Evolutionary conservation across 257 asterid species (phyloP).

Genomic region (Forsythia suspensa): DNA sequence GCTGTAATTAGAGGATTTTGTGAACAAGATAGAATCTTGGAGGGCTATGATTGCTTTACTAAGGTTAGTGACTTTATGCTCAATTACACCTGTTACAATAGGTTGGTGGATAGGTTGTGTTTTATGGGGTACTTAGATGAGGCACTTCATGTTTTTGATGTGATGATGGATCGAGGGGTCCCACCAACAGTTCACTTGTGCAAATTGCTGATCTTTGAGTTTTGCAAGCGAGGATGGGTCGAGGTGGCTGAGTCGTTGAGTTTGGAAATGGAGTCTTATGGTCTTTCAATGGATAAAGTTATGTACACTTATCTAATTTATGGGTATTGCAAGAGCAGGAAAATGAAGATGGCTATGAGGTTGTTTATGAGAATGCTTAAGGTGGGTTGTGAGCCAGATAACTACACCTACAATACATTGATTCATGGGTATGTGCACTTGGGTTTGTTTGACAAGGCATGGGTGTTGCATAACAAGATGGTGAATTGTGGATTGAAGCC

Average conservation of each 20-base stretch:
- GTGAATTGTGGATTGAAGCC: constrained; percentile 48
- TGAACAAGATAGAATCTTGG: constrained; percentile 35
- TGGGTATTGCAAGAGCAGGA: constrained; percentile 48
- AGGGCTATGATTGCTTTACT: constrained; percentile 46
- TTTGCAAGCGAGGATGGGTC: constrained; percentile 49
- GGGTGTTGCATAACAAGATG: constrained; percentile 47
- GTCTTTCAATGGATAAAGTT: constrained; percentile 48
- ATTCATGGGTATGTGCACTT: constrained; percentile 50
- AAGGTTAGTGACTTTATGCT: constrained; percentile 28
- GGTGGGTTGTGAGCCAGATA: constrained; percentile 53
- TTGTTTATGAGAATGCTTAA: constrained; percentile 57
- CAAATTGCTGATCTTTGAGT: constrained; percentile 44
- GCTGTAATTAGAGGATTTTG: constrained; percentile 40
- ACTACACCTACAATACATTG: constrained; percentile 50
- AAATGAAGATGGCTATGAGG: constrained; percentile 67
- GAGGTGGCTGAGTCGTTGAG: constrained; percentile 58
- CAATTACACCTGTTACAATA: constrained; percentile 43
- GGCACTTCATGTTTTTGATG: constrained; percentile 45
- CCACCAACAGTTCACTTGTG: constrained; percentile 47
- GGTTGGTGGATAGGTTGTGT: constrained; percentile 47
- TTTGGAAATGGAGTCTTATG: constrained; percentile 45
- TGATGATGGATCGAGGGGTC: constrained; percentile 40
- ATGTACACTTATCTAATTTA: constrained; percentile 56
- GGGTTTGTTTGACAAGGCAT: constrained; percentile 46
- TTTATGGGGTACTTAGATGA: constrained; percentile 44